Conservation (phyloP, 495 filamentous ascomycete genomes). For the Cenococcum geophilum region DNA sequence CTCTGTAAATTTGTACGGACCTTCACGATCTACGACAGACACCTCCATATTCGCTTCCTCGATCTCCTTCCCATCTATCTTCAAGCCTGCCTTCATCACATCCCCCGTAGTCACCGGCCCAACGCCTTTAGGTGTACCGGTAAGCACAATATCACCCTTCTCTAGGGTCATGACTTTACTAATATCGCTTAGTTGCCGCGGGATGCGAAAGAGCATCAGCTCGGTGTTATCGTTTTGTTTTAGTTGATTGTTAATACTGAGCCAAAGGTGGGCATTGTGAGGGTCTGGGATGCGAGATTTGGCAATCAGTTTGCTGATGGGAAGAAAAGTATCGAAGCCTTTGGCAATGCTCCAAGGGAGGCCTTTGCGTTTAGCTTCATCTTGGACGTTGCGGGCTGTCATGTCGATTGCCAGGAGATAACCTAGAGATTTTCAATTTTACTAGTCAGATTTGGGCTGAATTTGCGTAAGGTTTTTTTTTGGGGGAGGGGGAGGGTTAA, state of each 20-base stretch:
- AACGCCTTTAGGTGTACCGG: conserved; percentile 95
- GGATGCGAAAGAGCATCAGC: conserved; percentile 88
- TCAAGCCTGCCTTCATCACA: conserved; percentile 79
- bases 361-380: conserved; percentile 92
- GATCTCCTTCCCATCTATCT: conserved; percentile 73
- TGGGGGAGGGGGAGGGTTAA: no score
- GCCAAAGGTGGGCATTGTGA: conserved; percentile 75
- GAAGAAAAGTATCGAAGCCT: conserved; percentile 95
- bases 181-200: conserved; percentile 81
- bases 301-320: conserved; percentile 68
- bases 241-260: conserved; percentile 67
- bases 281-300: conserved; percentile 78
- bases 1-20: conserved; percentile 53
- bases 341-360: conserved; percentile 95
- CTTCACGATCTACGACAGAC: conserved; percentile 61
- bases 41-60: conserved; percentile 85
- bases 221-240: conserved; percentile 79
- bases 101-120: conserved; percentile 80
- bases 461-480: no score
- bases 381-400: conserved; percentile 88
- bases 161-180: conserved; percentile 90
- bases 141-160: conserved; percentile 85
- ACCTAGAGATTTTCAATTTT: conserved; percentile 40
- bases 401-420: conserved; percentile 88
- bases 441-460: neutral